These are phyloP conservation scores for Alternaria novae-zelandiae DNA, from an alignment of 2,329 filamentous ascomycete species.

Conservation along the genomic window DNA sequence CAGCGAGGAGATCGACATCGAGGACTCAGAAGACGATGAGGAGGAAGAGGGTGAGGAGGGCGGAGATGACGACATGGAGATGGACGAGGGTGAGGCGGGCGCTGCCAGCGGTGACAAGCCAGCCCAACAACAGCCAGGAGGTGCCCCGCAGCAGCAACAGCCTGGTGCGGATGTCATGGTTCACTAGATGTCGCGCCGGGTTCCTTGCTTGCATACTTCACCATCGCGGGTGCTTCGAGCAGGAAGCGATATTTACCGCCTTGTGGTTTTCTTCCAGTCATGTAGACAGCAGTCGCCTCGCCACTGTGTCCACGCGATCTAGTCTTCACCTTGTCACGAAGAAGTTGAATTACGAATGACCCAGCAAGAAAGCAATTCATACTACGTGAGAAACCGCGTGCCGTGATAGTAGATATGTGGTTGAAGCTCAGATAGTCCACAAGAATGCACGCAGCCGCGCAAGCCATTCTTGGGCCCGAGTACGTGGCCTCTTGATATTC, in stretches of 20 bases:
- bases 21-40: constrained; percentile 76
- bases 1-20: constrained; percentile 79
- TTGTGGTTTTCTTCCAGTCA: not conserved
- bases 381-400: not conserved
- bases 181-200: constrained; percentile 33
- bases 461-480: constrained; percentile 21
- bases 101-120: constrained; percentile 46
- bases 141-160: constrained; percentile 29
- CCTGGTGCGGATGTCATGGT: constrained; percentile 49
- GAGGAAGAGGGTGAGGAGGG: constrained; percentile 69
- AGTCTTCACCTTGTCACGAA: constrained; percentile 3
- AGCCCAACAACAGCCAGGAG: constrained; percentile 32
- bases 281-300: not conserved
- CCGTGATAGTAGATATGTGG: not conserved
- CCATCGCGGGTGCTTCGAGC: constrained; percentile 1
- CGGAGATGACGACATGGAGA: constrained; percentile 62
- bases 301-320: not conserved
- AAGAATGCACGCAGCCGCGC: constrained; percentile 6
- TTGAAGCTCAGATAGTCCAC: not conserved
- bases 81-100: constrained; percentile 59
- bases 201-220: constrained; percentile 4
- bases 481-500: constrained; percentile 12
- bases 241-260: not conserved
- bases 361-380: not conserved
- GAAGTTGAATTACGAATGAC: not conserved